A percentile compares a stretch with the other conserved stretches of the same genome.
Evolutionary conservation across 345 rosid genomes (phyloP).

Genomic region (Erodium maritimum): DNA sequence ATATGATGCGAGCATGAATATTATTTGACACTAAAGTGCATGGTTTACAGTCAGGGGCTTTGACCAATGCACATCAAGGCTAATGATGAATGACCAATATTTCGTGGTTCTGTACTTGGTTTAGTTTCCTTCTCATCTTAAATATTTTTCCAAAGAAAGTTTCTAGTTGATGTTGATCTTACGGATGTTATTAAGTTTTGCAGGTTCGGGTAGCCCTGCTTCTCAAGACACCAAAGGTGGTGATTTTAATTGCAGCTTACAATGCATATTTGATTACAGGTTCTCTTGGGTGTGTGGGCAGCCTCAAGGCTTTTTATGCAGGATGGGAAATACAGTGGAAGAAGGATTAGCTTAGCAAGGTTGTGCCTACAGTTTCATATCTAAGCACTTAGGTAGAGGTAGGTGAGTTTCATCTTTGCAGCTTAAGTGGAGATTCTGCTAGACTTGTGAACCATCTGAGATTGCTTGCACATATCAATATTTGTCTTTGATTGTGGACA

Average conservation of each 20-base stretch:
- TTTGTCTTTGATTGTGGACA: no score
- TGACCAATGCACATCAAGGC: constrained; percentile 5
- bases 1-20: background rate
- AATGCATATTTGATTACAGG: constrained; percentile 29
- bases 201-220: constrained; percentile 45
- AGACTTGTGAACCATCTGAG: no score
- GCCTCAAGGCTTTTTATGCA: background rate
- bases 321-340: background rate
- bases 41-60: constrained; percentile 21
- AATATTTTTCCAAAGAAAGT: background rate
- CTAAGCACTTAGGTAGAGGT: no score
- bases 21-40: background rate
- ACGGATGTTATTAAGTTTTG: constrained; percentile 19
- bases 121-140: constrained; percentile 9
- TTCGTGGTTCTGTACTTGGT: constrained; percentile 4
- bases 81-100: background rate
- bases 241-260: constrained; percentile 19
- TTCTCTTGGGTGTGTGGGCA: background rate
- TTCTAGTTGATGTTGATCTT: background rate
- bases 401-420: no score
- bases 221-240: constrained; percentile 9
- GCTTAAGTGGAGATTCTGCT: no score
- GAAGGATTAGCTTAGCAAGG: no score
- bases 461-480: no score
- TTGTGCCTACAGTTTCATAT: no score